phyloP scores from a whole-genome alignment of 768 basidiomycete genomes.

The Tylopilus subfusipes region DNA sequence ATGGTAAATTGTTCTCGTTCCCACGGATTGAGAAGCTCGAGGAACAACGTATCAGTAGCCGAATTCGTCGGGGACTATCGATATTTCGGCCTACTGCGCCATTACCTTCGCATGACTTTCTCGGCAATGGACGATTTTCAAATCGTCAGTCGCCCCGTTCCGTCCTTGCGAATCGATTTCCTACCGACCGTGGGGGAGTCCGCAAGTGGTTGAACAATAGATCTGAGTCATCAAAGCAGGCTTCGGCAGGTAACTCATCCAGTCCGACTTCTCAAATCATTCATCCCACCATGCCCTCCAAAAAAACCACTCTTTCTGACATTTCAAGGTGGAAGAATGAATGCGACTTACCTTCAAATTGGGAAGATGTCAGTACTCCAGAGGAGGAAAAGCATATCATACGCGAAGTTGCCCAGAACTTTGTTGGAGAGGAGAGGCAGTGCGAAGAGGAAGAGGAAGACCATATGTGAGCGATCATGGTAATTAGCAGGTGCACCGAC shows the following conservation, averaged over 20 bases:
- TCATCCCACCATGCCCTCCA: conserved; percentile 41
- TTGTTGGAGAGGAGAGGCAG: no score
- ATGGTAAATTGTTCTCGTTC: conserved; percentile 83
- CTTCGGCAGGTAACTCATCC: conserved; percentile 37
- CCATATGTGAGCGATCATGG: no score
- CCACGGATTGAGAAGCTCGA: conserved; percentile 79
- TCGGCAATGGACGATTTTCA: conserved; percentile 32
- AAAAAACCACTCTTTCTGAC: conserved; percentile 68
- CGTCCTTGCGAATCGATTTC: conserved; percentile 46
- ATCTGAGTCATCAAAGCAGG: conserved; percentile 43
- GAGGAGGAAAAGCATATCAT: conserved; percentile 27
- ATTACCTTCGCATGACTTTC: conserved; percentile 51
- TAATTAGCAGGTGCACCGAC: no score
- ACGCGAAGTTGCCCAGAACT: no score
- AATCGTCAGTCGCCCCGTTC: conserved; percentile 32
- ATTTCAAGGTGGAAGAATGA: conserved; percentile 55
- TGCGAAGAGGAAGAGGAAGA: conserved; percentile 11
- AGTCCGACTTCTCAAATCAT: conserved; percentile 32
- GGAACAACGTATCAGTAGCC: conserved; percentile 56
- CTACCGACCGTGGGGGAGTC: conserved; percentile 75
- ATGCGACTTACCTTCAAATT: conserved; percentile 53
- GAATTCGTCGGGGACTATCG: conserved; percentile 49
- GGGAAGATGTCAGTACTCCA: conserved; percentile 55
- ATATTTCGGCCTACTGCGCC: conserved; percentile 42
- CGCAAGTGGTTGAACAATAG: conserved; percentile 74